phyloP scores from a whole-genome alignment of 495 filamentous ascomycete genomes.

The Alectoria sarmentosa region DNA sequence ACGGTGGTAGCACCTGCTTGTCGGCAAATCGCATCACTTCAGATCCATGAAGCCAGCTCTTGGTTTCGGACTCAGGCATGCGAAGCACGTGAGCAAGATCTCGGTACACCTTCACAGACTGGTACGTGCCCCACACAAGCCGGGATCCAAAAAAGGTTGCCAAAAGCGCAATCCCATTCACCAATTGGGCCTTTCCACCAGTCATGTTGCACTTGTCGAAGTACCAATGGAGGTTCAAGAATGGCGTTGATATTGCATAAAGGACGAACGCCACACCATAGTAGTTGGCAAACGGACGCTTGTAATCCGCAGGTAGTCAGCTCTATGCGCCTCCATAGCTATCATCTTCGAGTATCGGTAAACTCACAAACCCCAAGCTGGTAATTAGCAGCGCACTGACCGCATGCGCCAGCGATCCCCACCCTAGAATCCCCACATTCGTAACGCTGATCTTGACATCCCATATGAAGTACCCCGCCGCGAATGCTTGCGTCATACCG shows the following conservation, averaged over 20 bases:
- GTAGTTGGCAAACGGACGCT: slow-evolving; percentile 90
- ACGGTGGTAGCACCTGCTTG: slow-evolving; percentile 47
- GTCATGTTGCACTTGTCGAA: slow-evolving; percentile 93
- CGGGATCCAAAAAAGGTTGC: slow-evolving; percentile 76
- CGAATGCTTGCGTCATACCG: slow-evolving; percentile 75
- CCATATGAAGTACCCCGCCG: slow-evolving; percentile 90
- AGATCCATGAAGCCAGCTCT: slow-evolving; percentile 29
- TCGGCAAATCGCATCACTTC: slow-evolving; percentile 43
- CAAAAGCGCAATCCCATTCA: slow-evolving; percentile 68
- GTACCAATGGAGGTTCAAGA: slow-evolving; percentile 98
- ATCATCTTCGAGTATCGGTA: neutral
- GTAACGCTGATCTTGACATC: slow-evolving; percentile 68
- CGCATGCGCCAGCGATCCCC: slow-evolving; percentile 83
- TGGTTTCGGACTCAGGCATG: neutral
- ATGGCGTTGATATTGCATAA: slow-evolving; percentile 87
- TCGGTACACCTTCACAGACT: slow-evolving; percentile 61
- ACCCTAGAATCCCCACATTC: slow-evolving; percentile 71
- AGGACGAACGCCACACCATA: slow-evolving; percentile 90
- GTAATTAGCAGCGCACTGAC: slow-evolving; percentile 77
- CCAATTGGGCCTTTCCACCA: slow-evolving; percentile 67
- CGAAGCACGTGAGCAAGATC: slow-evolving; percentile 36
- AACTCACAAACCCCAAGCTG: slow-evolving; percentile 81
- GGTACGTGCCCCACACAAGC: slow-evolving; percentile 82
- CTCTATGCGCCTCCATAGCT: neutral
- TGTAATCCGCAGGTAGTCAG: slow-evolving; percentile 15